These are phyloP conservation scores for Wickerhamomyces pijperi DNA, from an alignment of 805 yeast genomes.

Conservation along the genomic window DNA sequence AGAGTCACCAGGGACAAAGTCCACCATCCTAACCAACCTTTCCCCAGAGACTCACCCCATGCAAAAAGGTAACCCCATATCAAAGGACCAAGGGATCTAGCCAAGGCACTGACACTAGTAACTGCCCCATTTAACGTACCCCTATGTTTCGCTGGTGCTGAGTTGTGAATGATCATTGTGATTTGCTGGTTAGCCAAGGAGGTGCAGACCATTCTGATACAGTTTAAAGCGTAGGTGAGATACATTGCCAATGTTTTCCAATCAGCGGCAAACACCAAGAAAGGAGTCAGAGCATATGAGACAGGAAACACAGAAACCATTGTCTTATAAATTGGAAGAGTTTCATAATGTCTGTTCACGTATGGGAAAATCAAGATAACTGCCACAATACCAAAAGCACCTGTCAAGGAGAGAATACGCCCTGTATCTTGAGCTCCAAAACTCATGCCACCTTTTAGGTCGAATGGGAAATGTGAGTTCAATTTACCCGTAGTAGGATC, in stretches of 20 bases:
- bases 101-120: conserved; percentile 5
- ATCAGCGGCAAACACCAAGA: conserved; percentile 11
- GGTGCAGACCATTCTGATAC: conserved; percentile 3
- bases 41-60: conserved; percentile 8
- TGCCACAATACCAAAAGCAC: conserved; percentile 10
- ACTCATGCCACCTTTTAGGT: conserved; percentile 13
- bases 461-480: conserved; percentile 10
- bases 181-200: conserved; percentile 8
- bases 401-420: conserved; percentile 12
- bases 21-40: conserved; percentile 13
- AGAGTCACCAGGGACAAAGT: conserved; percentile 11
- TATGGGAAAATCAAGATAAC: conserved; percentile 12
- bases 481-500: conserved; percentile 6
- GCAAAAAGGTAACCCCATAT: conserved; percentile 10
- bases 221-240: conserved; percentile 3
- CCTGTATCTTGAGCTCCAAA: conserved; percentile 13
- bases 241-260: conserved; percentile 1
- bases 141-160: conserved; percentile 8
- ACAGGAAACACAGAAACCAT: conserved; percentile 10
- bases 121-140: conserved; percentile 9
- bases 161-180: conserved; percentile 7
- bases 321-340: conserved; percentile 10
- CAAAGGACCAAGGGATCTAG: conserved; percentile 9
- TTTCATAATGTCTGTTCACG: conserved; percentile 13
- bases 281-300: conserved; percentile 10